phyloP scores from a whole-genome alignment of 139 green algal species.

The Astrephomene gubernaculifera region DNA sequence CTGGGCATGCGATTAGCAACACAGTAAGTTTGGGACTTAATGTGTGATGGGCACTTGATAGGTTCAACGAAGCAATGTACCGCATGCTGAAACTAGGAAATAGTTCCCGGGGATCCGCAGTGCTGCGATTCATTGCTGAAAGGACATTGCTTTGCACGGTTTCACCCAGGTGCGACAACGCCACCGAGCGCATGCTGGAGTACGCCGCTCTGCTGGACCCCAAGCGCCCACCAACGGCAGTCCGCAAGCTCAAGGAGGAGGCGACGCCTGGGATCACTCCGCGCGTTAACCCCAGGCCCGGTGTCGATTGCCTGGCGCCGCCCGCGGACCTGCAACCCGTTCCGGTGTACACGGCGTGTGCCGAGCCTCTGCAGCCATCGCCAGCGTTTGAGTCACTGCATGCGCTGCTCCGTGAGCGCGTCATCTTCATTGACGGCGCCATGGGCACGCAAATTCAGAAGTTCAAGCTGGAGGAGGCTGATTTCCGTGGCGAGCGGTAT shows the following conservation, averaged over 20 bases:
- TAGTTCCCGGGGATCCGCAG: not conserved
- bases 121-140: not conserved
- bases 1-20: not conserved
- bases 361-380: not conserved
- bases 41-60: no score
- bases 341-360: constrained; percentile 60
- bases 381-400: constrained; percentile 63
- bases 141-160: not conserved
- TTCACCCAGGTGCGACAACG: constrained; percentile 80
- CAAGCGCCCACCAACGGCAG: constrained; percentile 91
- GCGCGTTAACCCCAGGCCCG: constrained; percentile 65
- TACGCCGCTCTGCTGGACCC: constrained; percentile 91
- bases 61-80: no score
- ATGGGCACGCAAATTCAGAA: constrained; percentile 96
- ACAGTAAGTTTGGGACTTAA: not conserved
- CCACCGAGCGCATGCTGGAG: constrained; percentile 96
- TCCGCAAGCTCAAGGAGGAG: constrained; percentile 55
- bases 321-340: constrained; percentile 63
- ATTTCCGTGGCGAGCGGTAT: constrained; percentile 89
- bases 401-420: constrained; percentile 88
- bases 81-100: not conserved
- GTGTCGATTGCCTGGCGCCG: constrained; percentile 59
- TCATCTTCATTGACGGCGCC: constrained; percentile 96
- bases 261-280: constrained; percentile 49
- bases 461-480: constrained; percentile 91